Conservation (phyloP, 371 early-diverging fungal genomes). For the Zopfochytrium polystomum region DNA sequence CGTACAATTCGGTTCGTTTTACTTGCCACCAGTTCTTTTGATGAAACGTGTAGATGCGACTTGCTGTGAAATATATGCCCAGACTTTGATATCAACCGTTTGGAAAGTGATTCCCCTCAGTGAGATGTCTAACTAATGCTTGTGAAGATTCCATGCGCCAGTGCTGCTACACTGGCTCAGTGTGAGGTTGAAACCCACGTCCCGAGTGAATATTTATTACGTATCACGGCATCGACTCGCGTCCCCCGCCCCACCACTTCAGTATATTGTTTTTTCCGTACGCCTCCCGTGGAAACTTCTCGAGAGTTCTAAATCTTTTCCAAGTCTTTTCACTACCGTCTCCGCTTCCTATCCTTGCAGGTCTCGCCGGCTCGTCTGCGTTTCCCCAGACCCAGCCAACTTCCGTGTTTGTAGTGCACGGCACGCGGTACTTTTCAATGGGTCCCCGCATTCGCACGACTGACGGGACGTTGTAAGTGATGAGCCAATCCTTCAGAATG, state of each 20-base stretch:
- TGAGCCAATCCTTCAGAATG: conserved; percentile 38
- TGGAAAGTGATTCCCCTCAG: no score
- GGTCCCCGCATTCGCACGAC: conserved; percentile 40
- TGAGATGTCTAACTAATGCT: no score
- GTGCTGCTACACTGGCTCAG: no score
- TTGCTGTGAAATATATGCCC: no score
- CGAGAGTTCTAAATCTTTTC: conserved; percentile 33
- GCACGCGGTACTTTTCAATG: conserved; percentile 42
- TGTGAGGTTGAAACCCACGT: no score
- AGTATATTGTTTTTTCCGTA: conserved; percentile 39
- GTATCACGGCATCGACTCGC: conserved; percentile 44
- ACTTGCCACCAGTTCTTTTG: no score
- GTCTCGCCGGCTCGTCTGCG: conserved; percentile 7
- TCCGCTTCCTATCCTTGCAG: neutral
- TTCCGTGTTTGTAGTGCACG: conserved; percentile 43
- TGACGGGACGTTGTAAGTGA: conserved; percentile 35
- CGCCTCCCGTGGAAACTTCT: conserved; percentile 43
- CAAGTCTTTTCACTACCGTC: neutral
- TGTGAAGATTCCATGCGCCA: no score
- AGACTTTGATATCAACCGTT: no score
- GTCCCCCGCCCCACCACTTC: conserved; percentile 45
- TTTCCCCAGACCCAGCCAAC: conserved; percentile 47
- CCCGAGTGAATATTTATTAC: no score
- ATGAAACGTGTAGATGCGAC: no score
- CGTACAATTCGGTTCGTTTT: no score